phyloP scores from a whole-genome alignment of 2,329 filamentous ascomycete genomes.

The Cytospora leucostoma region DNA sequence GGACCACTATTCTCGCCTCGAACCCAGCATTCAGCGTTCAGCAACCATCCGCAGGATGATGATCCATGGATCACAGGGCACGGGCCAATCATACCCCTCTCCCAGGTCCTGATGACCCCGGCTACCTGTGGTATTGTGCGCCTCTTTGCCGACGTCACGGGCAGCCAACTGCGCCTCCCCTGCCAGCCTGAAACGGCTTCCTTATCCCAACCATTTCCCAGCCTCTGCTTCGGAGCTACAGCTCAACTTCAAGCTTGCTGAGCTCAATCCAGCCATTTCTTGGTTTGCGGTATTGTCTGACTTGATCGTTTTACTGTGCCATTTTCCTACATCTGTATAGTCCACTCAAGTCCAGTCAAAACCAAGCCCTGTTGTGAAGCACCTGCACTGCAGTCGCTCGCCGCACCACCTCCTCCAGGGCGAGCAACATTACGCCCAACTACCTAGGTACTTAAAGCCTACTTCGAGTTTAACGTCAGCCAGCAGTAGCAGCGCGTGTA shows the following conservation, averaged over 20 bases:
- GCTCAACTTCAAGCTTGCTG: neutral
- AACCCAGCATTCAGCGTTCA: neutral
- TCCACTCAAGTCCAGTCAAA: neutral
- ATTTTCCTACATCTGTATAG: neutral
- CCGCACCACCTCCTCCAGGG: neutral
- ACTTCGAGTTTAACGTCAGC: neutral
- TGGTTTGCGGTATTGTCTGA: neutral
- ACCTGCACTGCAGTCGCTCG: neutral
- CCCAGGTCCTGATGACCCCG: slow-evolving; percentile 5
- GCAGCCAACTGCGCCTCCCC: slow-evolving; percentile 26
- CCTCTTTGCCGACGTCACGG: slow-evolving; percentile 18
- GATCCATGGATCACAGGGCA: neutral
- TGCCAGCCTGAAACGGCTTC: slow-evolving; percentile 27
- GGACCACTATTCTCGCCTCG: neutral
- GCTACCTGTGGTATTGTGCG: slow-evolving; percentile 1
- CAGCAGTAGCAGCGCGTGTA: slow-evolving; percentile 6
- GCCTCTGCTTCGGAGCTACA: neutral
- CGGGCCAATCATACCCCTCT: slow-evolving; percentile 2
- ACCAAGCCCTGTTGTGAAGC: neutral
- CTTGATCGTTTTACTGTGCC: neutral
- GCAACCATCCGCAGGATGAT: neutral
- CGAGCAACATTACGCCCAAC: neutral
- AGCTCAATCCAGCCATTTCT: neutral
- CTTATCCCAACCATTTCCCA: slow-evolving; percentile 21
- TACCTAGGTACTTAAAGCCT: neutral